Conservation (phyloP, 805 yeast genomes). For the Wickerhamomyces rabaulensis region DNA sequence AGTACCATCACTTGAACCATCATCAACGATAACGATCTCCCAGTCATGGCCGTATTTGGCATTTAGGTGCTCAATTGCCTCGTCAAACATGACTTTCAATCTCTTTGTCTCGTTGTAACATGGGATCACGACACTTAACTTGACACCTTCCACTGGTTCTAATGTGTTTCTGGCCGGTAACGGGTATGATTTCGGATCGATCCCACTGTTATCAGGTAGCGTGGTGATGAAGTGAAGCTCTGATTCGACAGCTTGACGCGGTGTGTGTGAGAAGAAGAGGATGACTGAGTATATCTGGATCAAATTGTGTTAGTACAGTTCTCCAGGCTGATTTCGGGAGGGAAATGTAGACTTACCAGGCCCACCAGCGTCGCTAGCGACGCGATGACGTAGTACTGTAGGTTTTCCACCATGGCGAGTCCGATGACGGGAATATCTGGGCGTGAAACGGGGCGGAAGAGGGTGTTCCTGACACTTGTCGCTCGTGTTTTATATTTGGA, state of each 20-base stretch:
- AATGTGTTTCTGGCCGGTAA: conserved; percentile 19
- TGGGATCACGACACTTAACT: conserved; percentile 82
- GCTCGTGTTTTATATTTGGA: background rate
- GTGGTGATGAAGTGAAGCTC: conserved; percentile 54
- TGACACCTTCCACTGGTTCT: conserved; percentile 32
- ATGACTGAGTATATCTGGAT: conserved; percentile 11
- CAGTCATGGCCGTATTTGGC: conserved; percentile 35
- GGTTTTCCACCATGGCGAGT: background rate
- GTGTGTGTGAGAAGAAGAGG: conserved; percentile 52
- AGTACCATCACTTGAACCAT: conserved; percentile 84
- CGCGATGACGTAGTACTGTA: background rate
- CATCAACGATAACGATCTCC: conserved; percentile 88
- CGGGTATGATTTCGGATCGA: conserved; percentile 30
- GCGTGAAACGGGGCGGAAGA: background rate
- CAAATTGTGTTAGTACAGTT: background rate
- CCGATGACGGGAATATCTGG: background rate
- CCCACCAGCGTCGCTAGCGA: background rate
- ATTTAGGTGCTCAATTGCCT: conserved; percentile 52
- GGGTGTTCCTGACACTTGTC: background rate
- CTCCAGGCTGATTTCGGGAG: background rate
- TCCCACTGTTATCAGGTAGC: conserved; percentile 25
- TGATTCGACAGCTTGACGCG: conserved; percentile 47
- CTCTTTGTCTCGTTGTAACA: conserved; percentile 84
- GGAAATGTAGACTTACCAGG: background rate
- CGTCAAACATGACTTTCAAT: conserved; percentile 66